Percentiles rank a stretch among this genome's conserved stretches.
phyloP scores from a whole-genome alignment of 768 basidiomycete species.

The Calocybe cyanea region DNA sequence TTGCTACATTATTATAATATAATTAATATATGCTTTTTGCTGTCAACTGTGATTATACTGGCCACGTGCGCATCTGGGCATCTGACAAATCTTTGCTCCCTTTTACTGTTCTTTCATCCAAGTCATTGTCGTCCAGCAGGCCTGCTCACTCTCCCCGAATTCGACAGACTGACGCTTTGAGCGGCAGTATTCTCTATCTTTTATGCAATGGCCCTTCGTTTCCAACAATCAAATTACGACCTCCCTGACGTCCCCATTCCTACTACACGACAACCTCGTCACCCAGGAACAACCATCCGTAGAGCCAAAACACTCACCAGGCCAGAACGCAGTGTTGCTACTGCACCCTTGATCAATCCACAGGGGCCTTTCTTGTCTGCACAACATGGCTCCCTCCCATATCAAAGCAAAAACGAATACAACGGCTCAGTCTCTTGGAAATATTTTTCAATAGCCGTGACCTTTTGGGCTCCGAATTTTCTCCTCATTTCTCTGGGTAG shows the following conservation, averaged over 20 bases:
- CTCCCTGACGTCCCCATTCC: slow-evolving; percentile 66
- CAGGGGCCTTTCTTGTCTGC: slow-evolving; percentile 40
- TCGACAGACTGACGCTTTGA: slow-evolving; percentile 11
- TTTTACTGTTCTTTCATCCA: slow-evolving; percentile 8
- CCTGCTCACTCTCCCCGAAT: slow-evolving; percentile 21
- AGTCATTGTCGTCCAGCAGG: slow-evolving; percentile 15
- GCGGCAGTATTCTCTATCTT: slow-evolving; percentile 17
- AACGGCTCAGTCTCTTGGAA: slow-evolving; percentile 67
- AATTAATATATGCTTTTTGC: too few species aligned
- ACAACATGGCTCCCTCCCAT: slow-evolving; percentile 29
- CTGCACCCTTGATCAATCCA: slow-evolving; percentile 91
- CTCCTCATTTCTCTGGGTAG: slow-evolving; percentile 73
- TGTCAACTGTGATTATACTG: too few species aligned
- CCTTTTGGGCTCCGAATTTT: slow-evolving; percentile 88
- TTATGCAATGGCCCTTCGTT: slow-evolving; percentile 51
- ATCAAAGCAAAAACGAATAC: slow-evolving; percentile 30
- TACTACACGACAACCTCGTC: slow-evolving; percentile 52
- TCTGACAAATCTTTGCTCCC: slow-evolving; percentile 9
- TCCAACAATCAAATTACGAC: slow-evolving; percentile 45
- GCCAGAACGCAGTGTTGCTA: slow-evolving; percentile 92
- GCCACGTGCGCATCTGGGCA: slow-evolving; percentile 1
- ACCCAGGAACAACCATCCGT: slow-evolving; percentile 60
- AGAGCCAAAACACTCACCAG: slow-evolving; percentile 95
- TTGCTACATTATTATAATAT: too few species aligned
- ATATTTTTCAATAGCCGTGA: slow-evolving; percentile 72